phyloP scores from a whole-genome alignment of 139 green algal species.

The Zygnema circumcarinatum region DNA sequence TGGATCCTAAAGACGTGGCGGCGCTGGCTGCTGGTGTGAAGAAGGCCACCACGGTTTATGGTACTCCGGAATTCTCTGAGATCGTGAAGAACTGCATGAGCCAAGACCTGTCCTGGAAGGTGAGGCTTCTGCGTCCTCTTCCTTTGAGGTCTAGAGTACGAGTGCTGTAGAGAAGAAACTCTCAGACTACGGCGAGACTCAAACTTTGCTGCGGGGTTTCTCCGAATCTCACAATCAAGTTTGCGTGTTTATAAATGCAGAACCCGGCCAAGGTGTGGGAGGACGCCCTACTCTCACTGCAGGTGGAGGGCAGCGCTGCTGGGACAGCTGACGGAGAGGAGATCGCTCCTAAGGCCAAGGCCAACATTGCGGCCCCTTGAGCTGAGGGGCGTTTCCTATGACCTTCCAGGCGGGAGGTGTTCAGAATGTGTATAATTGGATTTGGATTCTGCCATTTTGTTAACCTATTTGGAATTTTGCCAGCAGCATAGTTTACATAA shows the following conservation, averaged over 20 bases:
- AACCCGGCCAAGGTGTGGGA: slow-evolving; percentile 54
- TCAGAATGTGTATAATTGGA: neutral
- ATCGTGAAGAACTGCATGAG: slow-evolving; percentile 91
- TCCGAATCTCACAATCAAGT: slow-evolving; percentile 5
- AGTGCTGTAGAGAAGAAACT: too few relatives aligned
- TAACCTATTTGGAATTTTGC: neutral
- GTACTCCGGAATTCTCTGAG: slow-evolving; percentile 76
- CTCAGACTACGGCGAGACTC: too few relatives aligned
- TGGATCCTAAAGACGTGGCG: slow-evolving; percentile 78
- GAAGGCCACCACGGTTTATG: slow-evolving; percentile 69
- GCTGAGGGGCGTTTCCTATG: neutral
- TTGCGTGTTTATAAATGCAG: slow-evolving; percentile 20
- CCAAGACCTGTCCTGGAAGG: slow-evolving; percentile 92
- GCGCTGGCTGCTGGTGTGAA: slow-evolving; percentile 67
- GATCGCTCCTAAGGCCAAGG: slow-evolving; percentile 56
- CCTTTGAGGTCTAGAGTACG: neutral
- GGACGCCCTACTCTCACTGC: slow-evolving; percentile 42
- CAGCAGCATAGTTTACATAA: neutral
- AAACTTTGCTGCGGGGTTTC: too few relatives aligned
- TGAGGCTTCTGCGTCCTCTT: neutral
- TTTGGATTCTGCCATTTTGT: neutral
- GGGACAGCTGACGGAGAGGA: slow-evolving; percentile 46
- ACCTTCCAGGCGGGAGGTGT: neutral
- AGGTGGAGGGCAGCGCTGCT: neutral
- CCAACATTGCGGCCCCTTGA: slow-evolving; percentile 54